Conservation (phyloP, 2,329 filamentous ascomycete species). For the Phoma sp. region DNA sequence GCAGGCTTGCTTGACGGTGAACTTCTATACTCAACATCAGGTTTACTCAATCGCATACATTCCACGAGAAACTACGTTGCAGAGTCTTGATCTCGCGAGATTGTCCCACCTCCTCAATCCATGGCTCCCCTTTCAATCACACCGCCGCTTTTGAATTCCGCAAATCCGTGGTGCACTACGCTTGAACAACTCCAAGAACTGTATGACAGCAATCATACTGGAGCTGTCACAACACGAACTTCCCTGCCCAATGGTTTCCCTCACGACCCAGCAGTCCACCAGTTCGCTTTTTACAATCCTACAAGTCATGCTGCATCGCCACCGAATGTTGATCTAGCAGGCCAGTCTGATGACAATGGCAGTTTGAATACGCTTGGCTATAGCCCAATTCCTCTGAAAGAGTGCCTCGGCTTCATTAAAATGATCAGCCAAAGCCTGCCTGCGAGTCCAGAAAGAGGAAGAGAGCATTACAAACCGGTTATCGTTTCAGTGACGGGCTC, state of each 20-base stretch:
- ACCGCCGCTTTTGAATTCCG: constrained; percentile 75
- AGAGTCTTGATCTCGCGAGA: not conserved
- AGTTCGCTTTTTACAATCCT: constrained; percentile 69
- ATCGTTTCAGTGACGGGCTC: constrained; percentile 75
- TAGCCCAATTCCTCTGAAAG: constrained; percentile 65
- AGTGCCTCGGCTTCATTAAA: constrained; percentile 65
- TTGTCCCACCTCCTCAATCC: not conserved
- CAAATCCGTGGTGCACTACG: constrained; percentile 77
- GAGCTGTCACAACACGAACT: constrained; percentile 77
- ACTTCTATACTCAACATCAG: not conserved
- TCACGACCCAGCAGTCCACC: constrained; percentile 66
- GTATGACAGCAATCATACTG: constrained; percentile 67
- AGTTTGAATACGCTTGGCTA: constrained; percentile 76
- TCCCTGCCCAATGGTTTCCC: constrained; percentile 69
- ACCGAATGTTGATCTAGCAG: constrained; percentile 25
- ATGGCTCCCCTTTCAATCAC: constrained; percentile 57
- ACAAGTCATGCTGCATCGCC: constrained; percentile 38
- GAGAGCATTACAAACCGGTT: constrained; percentile 61
- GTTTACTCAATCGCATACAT: not conserved
- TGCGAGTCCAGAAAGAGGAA: not conserved
- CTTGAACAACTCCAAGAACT: constrained; percentile 66
- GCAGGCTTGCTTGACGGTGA: not conserved
- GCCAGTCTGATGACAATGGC: constrained; percentile 35
- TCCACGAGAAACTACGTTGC: not conserved
- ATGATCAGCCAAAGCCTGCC: constrained; percentile 50